Evolutionary conservation across 1,284 basidiomycete genomes (phyloP).

Genomic region (Cutaneotrichosporon sp.): DNA sequence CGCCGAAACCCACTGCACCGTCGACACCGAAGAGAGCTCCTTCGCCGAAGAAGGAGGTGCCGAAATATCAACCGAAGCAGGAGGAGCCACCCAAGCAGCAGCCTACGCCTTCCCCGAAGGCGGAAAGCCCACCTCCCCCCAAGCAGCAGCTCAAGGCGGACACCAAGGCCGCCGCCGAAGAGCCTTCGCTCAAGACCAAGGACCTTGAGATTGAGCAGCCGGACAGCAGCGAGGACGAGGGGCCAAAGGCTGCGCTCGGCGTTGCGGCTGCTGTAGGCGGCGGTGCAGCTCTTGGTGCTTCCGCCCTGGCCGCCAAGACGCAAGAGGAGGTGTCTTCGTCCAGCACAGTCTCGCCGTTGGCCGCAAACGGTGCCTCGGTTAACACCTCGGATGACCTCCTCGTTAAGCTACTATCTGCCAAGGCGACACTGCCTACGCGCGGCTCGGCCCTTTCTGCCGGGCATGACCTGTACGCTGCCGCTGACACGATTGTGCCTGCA

Average conservation of each 20-base stretch:
- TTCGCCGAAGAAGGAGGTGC: constrained; percentile 8
- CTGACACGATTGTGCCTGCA: constrained; percentile 70
- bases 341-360: background rate
- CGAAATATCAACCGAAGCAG: constrained; percentile 20
- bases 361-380: background rate
- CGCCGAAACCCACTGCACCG: constrained; percentile 29
- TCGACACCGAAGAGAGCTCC: background rate
- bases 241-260: background rate
- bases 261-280: background rate
- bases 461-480: constrained; percentile 90
- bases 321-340: background rate
- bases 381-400: constrained; percentile 53
- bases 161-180: constrained; percentile 7
- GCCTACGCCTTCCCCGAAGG: constrained; percentile 14
- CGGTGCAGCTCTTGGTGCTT: background rate
- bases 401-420: constrained; percentile 76
- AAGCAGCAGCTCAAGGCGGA: constrained; percentile 20
- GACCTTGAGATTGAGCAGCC: constrained; percentile 41
- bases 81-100: constrained; percentile 15
- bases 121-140: constrained; percentile 7
- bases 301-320: background rate
- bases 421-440: constrained; percentile 78
- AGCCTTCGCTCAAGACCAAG: constrained; percentile 27
- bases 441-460: constrained; percentile 84
- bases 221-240: constrained; percentile 29